These are phyloP conservation scores for Plasmodium falciparum DNA, from an alignment of 169 alveolate genomes.

Conservation along the genomic window DNA sequence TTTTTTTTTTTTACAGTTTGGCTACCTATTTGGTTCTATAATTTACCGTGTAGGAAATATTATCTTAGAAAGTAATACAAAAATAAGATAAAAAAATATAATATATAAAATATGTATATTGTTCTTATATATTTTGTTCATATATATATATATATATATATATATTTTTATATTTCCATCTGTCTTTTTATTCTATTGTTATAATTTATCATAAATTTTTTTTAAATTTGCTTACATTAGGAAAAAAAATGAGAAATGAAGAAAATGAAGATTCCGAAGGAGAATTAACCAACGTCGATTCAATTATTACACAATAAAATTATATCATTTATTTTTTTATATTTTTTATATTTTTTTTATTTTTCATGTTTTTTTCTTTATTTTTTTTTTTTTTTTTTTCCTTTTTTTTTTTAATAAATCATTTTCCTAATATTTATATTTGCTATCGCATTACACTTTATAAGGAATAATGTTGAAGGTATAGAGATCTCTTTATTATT, in stretches of 20 bases:
- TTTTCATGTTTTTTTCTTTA: not conserved
- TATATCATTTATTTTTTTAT: not conserved
- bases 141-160: conserved; percentile 3
- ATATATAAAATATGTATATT: not conserved
- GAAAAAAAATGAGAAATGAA: conserved; percentile 10
- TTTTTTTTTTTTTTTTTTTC: no score
- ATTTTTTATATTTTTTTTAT: not conserved
- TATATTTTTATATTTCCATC: not conserved
- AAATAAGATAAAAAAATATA: conserved; percentile 1
- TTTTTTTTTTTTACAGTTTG: conserved; percentile 36
- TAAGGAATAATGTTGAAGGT: no score
- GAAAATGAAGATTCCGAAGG: conserved; percentile 32
- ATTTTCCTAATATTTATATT: no score
- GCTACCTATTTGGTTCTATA: conserved; percentile 62
- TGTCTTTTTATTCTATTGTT: not conserved
- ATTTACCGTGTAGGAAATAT: conserved; percentile 60
- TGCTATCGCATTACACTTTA: no score
- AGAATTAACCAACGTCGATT: conserved; percentile 29
- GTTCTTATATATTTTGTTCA: not conserved
- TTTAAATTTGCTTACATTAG: not conserved
- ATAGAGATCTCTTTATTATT: no score
- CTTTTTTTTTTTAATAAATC: no score
- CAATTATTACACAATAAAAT: conserved; percentile 11
- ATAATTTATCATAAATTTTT: not conserved
- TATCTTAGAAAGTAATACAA: conserved; percentile 30